Base-by-base conservation (phyloP, 148 eudicot genomes). In the Heliamphora exappendiculata region DNA sequence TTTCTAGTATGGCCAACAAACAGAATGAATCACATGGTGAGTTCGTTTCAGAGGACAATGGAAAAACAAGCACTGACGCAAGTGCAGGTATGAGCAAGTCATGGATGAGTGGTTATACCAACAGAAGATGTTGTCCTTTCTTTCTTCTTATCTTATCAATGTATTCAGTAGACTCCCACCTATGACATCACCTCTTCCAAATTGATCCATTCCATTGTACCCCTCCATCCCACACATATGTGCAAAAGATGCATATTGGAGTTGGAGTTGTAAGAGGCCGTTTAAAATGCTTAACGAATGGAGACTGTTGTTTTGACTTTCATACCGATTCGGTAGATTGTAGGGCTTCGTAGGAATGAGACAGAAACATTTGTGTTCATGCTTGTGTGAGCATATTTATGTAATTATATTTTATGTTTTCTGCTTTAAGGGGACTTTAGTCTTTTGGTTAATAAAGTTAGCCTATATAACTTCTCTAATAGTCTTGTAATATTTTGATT, bases 21-120 rank as follows among this genome's bases (percentile, higher is more conserved):
- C 86, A 78, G 72, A 81, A 75, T 82, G 87, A 80, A 70, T 54
- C 86, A 34, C 75, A 63, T 49, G 84, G 78, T 57, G 91, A 82
- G 55, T 41, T 78, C 73, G 67, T 86, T 79, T 67, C 88, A 4
- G 98, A 83, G 65, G 86, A 76, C 75, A 86, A 83, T 84, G 94
- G 82, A 13, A 76, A 78, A 76, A 65, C 87, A 71, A 84, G 78
- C 75, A 51, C 57, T 17, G 63, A 73, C 39, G 51, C 62, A 69
- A 76, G 67, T 71, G 33, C 84, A 81, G 93, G 91, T 89, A 68
- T 71, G 39, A 36, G 5, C 24, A 26, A 74, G 4, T 4, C 71
- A 64, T 19, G 57, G 28, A 28, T 20, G 66, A 66, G 28, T 50
- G 42, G 7, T 45, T 31, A n/a, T 74, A 64, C 57, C 59, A 36